A percentile compares a stretch with the other conserved stretches of the same genome.
Evolutionary conservation across 2,329 filamentous ascomycete species (phyloP).

Genomic region (Ophiostoma ulmi): DNA sequence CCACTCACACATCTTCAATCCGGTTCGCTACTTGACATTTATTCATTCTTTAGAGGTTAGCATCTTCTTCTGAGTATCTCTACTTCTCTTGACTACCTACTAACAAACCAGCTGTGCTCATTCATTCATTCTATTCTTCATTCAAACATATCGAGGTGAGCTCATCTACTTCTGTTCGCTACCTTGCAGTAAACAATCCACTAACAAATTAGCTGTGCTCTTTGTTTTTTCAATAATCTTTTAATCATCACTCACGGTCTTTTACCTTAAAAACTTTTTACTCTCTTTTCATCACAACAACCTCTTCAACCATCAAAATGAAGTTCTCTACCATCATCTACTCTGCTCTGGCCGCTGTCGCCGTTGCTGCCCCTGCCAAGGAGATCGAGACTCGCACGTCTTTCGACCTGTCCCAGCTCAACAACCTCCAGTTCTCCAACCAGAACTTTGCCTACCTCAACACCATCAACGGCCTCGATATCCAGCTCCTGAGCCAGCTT

Average conservation of each 20-base stretch:
- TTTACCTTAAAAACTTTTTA: constrained; percentile 22
- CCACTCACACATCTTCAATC: constrained; percentile 33
- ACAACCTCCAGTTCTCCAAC: constrained; percentile 34
- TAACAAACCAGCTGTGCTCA: constrained; percentile 43
- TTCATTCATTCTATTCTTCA: constrained; percentile 40
- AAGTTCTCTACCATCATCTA: constrained; percentile 45
- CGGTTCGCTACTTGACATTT: constrained; percentile 34
- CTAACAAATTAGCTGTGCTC: constrained; percentile 4
- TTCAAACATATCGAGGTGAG: constrained; percentile 40
- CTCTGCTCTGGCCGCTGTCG: constrained; percentile 43
- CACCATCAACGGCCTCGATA: constrained; percentile 43
- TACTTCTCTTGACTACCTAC: neutral
- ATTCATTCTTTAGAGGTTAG: constrained; percentile 47
- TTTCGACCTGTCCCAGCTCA: constrained; percentile 37
- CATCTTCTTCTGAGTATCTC: neutral
- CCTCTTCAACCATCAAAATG: constrained; percentile 41
- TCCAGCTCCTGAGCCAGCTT: constrained; percentile 41
- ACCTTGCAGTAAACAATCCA: neutral
- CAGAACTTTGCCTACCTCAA: constrained; percentile 44
- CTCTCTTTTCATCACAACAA: constrained; percentile 24
- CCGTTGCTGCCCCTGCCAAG: constrained; percentile 40
- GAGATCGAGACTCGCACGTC: constrained; percentile 36
- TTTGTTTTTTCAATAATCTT: constrained; percentile 4
- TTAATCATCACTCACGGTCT: constrained; percentile 6
- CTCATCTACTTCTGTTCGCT: constrained; percentile 33